A percentile compares a stretch with the other conserved stretches of the same genome.
phyloP scores from a whole-genome alignment of 2,329 filamentous ascomycete species.

The Hypomyces rosellus region DNA sequence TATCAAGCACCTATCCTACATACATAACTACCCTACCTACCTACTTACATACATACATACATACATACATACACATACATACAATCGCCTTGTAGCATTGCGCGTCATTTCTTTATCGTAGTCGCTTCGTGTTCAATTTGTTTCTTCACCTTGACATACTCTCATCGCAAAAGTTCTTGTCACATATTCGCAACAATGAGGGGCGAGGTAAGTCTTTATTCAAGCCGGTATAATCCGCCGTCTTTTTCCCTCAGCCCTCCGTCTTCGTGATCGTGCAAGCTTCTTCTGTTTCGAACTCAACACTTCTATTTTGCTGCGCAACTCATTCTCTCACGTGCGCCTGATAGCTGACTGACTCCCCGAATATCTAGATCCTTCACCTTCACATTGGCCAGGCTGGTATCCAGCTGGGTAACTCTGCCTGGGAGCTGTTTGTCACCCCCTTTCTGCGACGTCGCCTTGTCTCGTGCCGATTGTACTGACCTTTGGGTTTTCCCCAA shows the following conservation, averaged over 20 bases:
- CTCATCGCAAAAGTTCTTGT: conserved; percentile 5
- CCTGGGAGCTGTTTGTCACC: conserved; percentile 65
- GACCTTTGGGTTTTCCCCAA: conserved; percentile 13
- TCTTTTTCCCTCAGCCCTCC: neutral
- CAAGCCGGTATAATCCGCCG: neutral
- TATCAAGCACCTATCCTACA: too few relatives aligned
- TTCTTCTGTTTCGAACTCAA: neutral
- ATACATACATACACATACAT: neutral
- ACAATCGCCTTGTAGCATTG: neutral
- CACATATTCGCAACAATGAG: conserved; percentile 39
- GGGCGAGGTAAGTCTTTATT: conserved; percentile 44
- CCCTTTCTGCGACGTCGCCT: conserved; percentile 13
- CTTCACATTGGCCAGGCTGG: conserved; percentile 63
- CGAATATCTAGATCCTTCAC: conserved; percentile 48
- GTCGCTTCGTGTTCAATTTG: neutral
- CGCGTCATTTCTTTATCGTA: neutral
- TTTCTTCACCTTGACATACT: neutral
- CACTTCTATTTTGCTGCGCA: neutral
- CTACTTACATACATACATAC: neutral
- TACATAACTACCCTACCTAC: too few relatives aligned
- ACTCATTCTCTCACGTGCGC: neutral
- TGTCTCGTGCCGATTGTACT: conserved; percentile 12
- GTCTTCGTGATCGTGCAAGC: neutral
- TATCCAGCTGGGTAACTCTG: conserved; percentile 67
- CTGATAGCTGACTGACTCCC: neutral